Percentiles rank a stretch among this genome's conserved stretches.
Evolutionary conservation across 805 yeast genomes (phyloP).

Genomic region (Kodamaea kaohsiungensis): DNA sequence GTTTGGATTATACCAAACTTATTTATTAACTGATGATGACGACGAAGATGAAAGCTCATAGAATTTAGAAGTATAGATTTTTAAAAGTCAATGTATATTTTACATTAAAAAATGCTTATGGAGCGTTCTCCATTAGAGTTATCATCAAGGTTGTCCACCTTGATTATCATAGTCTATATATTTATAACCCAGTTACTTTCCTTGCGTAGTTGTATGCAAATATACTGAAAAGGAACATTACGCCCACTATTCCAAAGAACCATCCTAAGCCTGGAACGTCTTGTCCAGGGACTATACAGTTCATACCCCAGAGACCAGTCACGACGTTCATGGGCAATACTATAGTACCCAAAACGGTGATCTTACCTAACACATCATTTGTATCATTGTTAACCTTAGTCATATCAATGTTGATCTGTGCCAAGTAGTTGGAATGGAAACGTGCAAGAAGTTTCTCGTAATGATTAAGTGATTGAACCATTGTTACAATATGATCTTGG

Average conservation of each 20-base stretch:
- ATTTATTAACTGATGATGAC: conserved; percentile 28
- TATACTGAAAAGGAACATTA: conserved; percentile 37
- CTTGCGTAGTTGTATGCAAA: conserved; percentile 43
- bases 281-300: conserved; percentile 95
- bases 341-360: conserved; percentile 90
- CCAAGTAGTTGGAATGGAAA: conserved; percentile 94
- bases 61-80: not conserved
- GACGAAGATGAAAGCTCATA: conserved; percentile 18
- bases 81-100: not conserved
- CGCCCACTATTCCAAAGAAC: conserved; percentile 40
- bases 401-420: conserved; percentile 97
- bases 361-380: conserved; percentile 93
- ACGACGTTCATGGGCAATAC: conserved; percentile 93
- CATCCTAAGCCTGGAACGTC: conserved; percentile 39
- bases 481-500: conserved; percentile 95
- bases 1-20: conserved; percentile 30
- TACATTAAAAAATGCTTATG: not conserved
- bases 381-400: conserved; percentile 95
- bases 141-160: not conserved
- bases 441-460: conserved; percentile 92
- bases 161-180: not conserved
- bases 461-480: conserved; percentile 94
- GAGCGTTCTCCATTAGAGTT: not conserved
- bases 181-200: conserved; percentile 38
- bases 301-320: conserved; percentile 99